phyloP scores from a whole-genome alignment of 805 yeast genomes.

The Pichia nakasei region DNA sequence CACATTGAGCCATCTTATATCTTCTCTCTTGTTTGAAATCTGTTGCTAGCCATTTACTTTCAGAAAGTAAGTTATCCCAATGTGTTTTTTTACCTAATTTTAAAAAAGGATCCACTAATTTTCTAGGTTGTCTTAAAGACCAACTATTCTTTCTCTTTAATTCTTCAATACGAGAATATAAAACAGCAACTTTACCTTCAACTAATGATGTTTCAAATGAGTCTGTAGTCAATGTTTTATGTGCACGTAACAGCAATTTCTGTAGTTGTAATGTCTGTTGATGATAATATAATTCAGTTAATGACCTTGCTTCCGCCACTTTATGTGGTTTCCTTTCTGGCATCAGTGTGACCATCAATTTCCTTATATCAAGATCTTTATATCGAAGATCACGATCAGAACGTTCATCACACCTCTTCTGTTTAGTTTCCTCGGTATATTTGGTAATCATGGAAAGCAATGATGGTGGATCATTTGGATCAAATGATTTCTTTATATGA shows the following conservation, averaged over 20 bases:
- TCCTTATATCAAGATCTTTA: constrained; percentile 33
- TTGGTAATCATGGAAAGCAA: constrained; percentile 23
- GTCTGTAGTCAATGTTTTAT: constrained; percentile 78
- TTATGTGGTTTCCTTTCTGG: constrained; percentile 46
- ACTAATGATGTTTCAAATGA: constrained; percentile 75
- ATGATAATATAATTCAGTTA: constrained; percentile 78
- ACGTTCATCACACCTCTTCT: constrained; percentile 23
- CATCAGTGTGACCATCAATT: constrained; percentile 37
- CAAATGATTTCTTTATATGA: not conserved
- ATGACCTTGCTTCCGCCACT: constrained; percentile 50
- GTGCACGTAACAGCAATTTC: constrained; percentile 74
- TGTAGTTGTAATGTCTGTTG: constrained; percentile 84
- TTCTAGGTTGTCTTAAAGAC: constrained; percentile 81
- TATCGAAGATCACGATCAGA: constrained; percentile 26
- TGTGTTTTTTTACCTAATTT: constrained; percentile 38
- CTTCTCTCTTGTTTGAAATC: constrained; percentile 68
- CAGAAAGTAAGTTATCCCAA: constrained; percentile 68
- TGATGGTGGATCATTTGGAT: constrained; percentile 22
- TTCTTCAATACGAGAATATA: constrained; percentile 87
- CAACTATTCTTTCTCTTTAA: constrained; percentile 79
- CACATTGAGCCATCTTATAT: constrained; percentile 62
- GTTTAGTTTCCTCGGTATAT: constrained; percentile 16
- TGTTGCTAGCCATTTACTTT: constrained; percentile 75
- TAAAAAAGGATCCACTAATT: constrained; percentile 58
- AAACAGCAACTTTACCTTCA: constrained; percentile 87